Evolutionary conservation across 2,329 filamentous ascomycete species (phyloP).

Genomic region (Cladorrhinum sp.): DNA sequence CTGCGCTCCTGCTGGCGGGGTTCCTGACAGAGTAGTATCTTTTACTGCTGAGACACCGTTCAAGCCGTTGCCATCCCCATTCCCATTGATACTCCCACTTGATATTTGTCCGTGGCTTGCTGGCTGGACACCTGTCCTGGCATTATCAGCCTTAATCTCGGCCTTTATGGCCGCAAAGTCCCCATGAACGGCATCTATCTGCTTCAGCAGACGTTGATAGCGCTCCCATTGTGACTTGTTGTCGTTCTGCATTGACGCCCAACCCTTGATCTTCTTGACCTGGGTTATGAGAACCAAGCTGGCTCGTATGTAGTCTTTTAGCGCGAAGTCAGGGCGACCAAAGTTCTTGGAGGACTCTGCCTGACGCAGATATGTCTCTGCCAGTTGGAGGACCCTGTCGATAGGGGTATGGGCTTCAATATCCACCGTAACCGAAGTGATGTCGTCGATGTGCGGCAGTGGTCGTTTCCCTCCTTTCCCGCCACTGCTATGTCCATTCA

Average conservation of each 20-base stretch:
- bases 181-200: conserved; percentile 46
- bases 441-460: conserved; percentile 54
- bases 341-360: conserved; percentile 63
- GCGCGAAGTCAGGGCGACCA: conserved; percentile 67
- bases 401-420: conserved; percentile 50
- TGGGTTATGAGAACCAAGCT: conserved; percentile 74
- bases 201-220: conserved; percentile 50
- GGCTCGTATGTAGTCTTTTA: conserved; percentile 80
- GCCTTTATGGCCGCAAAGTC: conserved; percentile 58
- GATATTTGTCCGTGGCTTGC: conserved; percentile 15
- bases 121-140: conserved; percentile 56
- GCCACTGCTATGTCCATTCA: conserved; percentile 14
- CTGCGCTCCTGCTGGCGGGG: conserved; percentile 24
- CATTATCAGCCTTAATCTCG: conserved; percentile 62
- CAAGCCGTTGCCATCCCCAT: not conserved
- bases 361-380: conserved; percentile 53
- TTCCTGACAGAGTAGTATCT: conserved; percentile 18
- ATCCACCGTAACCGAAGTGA: conserved; percentile 45
- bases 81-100: not conserved
- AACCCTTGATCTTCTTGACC: conserved; percentile 75
- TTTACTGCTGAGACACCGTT: conserved; percentile 6
- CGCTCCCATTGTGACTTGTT: conserved; percentile 45
- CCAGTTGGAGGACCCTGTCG: conserved; percentile 51
- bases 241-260: conserved; percentile 59
- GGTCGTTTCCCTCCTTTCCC: conserved; percentile 33